Evolutionary conservation across 306 rosid genomes (phyloP).

Genomic region (Castanopsis chinensis): DNA sequence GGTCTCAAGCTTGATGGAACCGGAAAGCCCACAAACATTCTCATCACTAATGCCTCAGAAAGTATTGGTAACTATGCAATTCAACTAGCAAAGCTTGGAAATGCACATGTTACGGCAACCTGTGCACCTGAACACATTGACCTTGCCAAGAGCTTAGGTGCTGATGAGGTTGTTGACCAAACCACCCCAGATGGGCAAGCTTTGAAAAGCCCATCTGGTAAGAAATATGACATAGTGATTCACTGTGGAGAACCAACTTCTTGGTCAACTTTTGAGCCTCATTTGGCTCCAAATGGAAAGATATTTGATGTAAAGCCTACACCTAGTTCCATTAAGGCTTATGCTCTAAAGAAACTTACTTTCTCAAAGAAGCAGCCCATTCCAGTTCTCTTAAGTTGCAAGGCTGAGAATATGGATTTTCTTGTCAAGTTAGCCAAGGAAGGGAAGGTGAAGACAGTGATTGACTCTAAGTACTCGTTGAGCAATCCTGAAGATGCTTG

Average conservation of each 20-base stretch:
- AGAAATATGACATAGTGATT: conserved; percentile 57
- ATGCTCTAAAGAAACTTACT: conserved; percentile 43
- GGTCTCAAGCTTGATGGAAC: conserved; percentile 67
- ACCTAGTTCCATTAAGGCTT: conserved; percentile 12
- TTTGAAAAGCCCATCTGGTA: conserved; percentile 59
- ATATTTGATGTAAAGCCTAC: conserved; percentile 58
- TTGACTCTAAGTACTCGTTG: conserved; percentile 54
- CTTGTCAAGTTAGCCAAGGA: conserved; percentile 50
- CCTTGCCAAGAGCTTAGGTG: conserved; percentile 57
- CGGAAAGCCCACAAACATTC: conserved; percentile 45
- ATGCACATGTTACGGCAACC: conserved; percentile 60
- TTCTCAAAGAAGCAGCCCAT: conserved; percentile 60
- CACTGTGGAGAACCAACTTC: conserved; percentile 54
- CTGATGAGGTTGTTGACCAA: conserved; percentile 78
- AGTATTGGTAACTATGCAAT: conserved; percentile 61
- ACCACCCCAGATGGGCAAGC: conserved; percentile 59
- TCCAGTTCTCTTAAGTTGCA: conserved; percentile 20
- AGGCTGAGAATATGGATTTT: conserved; percentile 44
- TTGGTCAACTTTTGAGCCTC: conserved; percentile 60
- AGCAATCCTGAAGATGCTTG: conserved; percentile 77
- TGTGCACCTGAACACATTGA: conserved; percentile 64
- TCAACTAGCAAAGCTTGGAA: conserved; percentile 68
- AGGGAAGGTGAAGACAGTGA: conserved; percentile 52
- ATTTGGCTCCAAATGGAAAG: conserved; percentile 45
- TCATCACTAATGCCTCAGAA: conserved; percentile 62